These are phyloP conservation scores for Gloeophyllum trabeum DNA, from an alignment of 768 basidiomycete genomes.

Conservation along the genomic window DNA sequence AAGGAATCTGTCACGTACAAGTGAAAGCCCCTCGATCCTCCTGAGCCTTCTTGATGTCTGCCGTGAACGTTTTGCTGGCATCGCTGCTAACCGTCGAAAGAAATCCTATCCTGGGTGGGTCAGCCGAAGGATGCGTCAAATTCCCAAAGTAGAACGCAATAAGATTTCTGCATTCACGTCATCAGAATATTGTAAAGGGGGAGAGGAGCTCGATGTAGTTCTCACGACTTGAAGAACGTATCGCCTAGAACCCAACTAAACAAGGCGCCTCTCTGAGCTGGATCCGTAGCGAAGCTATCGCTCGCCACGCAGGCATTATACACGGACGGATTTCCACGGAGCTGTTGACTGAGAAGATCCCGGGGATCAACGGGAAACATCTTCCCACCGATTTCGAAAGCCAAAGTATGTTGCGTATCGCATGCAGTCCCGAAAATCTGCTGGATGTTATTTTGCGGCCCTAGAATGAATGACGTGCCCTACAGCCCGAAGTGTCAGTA, in stretches of 20 bases:
- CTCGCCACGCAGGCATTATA: slow-evolving; percentile 29
- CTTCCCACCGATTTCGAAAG: slow-evolving; percentile 58
- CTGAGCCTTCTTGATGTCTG: too few relatives aligned
- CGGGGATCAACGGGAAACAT: slow-evolving; percentile 68
- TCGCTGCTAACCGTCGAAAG: slow-evolving; percentile 57
- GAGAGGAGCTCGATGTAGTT: too few relatives aligned
- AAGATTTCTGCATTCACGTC: too few relatives aligned
- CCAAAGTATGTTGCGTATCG: slow-evolving; percentile 49
- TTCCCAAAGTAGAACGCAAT: slow-evolving; percentile 68
- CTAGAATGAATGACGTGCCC: slow-evolving; percentile 72
- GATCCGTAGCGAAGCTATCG: slow-evolving; percentile 51
- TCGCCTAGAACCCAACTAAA: slow-evolving; percentile 73
- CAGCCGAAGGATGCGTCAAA: slow-evolving; percentile 50
- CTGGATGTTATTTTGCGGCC: too few relatives aligned
- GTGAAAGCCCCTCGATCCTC: too few relatives aligned
- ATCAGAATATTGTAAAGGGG: too few relatives aligned
- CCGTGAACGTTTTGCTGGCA: too few relatives aligned
- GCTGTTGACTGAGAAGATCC: slow-evolving; percentile 45
- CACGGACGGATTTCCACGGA: too few relatives aligned
- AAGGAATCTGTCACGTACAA: too few relatives aligned
- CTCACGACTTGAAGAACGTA: slow-evolving; percentile 69
- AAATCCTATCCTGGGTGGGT: slow-evolving; percentile 60
- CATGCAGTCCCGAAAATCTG: too few relatives aligned
- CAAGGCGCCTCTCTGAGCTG: slow-evolving; percentile 47
- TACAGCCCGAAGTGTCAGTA: slow-evolving; percentile 17